Conservation (phyloP, 139 green algal species). For the Pseudopediastrum boryanum region DNA sequence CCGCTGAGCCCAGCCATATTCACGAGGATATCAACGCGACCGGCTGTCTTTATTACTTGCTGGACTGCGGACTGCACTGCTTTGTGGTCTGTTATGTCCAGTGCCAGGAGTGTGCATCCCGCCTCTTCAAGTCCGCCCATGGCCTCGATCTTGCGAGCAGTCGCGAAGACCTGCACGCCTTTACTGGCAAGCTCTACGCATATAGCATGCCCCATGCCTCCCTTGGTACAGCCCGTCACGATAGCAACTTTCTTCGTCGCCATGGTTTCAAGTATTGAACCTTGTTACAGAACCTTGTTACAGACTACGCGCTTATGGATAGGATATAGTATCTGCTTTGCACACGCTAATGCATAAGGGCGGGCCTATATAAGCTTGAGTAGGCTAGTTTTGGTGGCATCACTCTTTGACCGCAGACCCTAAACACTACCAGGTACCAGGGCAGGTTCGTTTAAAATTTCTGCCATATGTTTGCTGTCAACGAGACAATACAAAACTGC, state of each 20-base stretch:
- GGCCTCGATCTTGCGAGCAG: constrained; percentile 4
- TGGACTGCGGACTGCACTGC: background rate
- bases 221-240: constrained; percentile 29
- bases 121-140: constrained; percentile 22
- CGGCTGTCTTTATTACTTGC: constrained; percentile 13
- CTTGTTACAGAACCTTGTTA: too few relatives aligned
- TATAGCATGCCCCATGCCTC: constrained; percentile 29
- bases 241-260: constrained; percentile 16
- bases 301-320: too few relatives aligned
- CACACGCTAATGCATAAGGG: too few relatives aligned
- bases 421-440: too few relatives aligned
- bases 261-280: too few relatives aligned
- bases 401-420: too few relatives aligned
- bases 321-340: too few relatives aligned
- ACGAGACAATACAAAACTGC: too few relatives aligned
- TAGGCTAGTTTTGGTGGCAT: too few relatives aligned
- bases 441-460: too few relatives aligned
- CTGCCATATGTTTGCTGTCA: too few relatives aligned
- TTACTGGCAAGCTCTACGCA: constrained; percentile 5
- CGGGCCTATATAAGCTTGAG: too few relatives aligned
- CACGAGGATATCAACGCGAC: constrained; percentile 30
- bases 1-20: constrained; percentile 33
- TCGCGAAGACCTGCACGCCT: constrained; percentile 24
- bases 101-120: constrained; percentile 13
- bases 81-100: constrained; percentile 19